A percentile compares a stretch with the other conserved stretches of the same genome.
Evolutionary conservation across 352 stramenopile genomes (phyloP).

Genomic region (Globisporangium cylindrosporum): DNA sequence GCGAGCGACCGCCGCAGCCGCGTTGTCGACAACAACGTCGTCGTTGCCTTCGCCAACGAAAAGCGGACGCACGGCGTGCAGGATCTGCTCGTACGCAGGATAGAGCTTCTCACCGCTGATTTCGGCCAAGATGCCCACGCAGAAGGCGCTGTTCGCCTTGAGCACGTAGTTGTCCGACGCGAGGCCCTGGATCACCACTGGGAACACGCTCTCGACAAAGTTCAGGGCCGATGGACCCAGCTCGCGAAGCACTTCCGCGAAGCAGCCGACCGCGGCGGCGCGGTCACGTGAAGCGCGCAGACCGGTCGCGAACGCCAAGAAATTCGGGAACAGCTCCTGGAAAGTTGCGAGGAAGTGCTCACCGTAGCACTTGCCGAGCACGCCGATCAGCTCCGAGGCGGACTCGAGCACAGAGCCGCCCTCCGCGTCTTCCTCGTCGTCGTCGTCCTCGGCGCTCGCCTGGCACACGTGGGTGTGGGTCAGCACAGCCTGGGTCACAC

Average conservation of each 20-base stretch:
- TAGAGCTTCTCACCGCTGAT: slow-evolving; percentile 69
- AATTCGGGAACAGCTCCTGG: slow-evolving; percentile 86
- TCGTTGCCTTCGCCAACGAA: slow-evolving; percentile 89
- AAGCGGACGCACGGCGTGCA: slow-evolving; percentile 89
- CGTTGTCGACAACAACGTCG: slow-evolving; percentile 92
- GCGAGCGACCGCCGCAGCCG: slow-evolving; percentile 87
- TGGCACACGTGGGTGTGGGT: slow-evolving; percentile 90
- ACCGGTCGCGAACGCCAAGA: slow-evolving; percentile 91
- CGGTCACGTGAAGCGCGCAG: slow-evolving; percentile 89
- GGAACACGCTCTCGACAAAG: slow-evolving; percentile 90
- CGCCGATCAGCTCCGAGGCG: slow-evolving; percentile 92
- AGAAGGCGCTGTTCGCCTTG: slow-evolving; percentile 95
- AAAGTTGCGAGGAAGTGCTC: slow-evolving; percentile 90
- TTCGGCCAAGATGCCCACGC: slow-evolving; percentile 91
- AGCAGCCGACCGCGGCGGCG: slow-evolving; percentile 93
- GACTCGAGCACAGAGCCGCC: slow-evolving; percentile 92
- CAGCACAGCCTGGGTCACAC: slow-evolving; percentile 85
- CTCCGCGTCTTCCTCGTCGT: slow-evolving; percentile 91
- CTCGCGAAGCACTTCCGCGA: slow-evolving; percentile 94
- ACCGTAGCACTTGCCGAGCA: slow-evolving; percentile 93
- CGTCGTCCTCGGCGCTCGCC: slow-evolving; percentile 85
- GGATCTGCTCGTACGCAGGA: slow-evolving; percentile 88
- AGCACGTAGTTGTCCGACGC: slow-evolving; percentile 91
- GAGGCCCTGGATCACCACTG: slow-evolving; percentile 88
- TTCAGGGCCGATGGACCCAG: slow-evolving; percentile 73